Base-by-base conservation (phyloP, 164 flowering plant genomes). In the Vitis amurensis region DNA sequence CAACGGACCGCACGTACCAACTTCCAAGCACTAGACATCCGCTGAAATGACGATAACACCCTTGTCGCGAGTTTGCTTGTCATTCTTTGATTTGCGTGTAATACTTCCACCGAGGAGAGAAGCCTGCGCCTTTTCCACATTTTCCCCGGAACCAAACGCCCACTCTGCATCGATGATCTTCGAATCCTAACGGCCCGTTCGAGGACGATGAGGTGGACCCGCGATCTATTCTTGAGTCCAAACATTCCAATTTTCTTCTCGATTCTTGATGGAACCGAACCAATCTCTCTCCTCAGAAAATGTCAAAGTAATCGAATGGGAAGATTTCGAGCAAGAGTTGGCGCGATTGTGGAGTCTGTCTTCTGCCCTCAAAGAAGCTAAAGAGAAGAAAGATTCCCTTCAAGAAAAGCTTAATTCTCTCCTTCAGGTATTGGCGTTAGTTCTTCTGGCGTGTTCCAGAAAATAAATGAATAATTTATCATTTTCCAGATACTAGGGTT, bases 331-430 rank as follows among this genome's bases (percentile, higher is more conserved):
- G 69, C 93, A 88, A 50, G 98, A 91, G 78, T 82, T 89, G 8
- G 90, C 89, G 8, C 79, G 97, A 15, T 68, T 95, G 15, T 84
- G 85, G 73, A 95, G 99, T 76, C 89, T 95, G 31, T 86, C 97
- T 3, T 87, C 93, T 4, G 94, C 96, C 3, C 74, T 89, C 65
- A 73, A 75, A 11, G 86, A 87, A 73, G 85, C 94, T 61, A 77
- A 86, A 60, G 80, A 83, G 60, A 80, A 76, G 70, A 91, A 91
- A 71, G 66, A 37, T 19, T 27, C 55, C 27, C 86, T 92, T 50
- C 72, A 87, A 48, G 68, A 71, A 27, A 88, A 76, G 59, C 89
- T 95, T 58, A 77, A 88, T 53, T 59, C 88, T 0, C 74, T 82
- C 8, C 79, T 90, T 61, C 82, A 90, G 91, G 97, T 93, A 77